phyloP scores from a whole-genome alignment of 257 asterid genomes.

The Mitragyna speciosa region DNA sequence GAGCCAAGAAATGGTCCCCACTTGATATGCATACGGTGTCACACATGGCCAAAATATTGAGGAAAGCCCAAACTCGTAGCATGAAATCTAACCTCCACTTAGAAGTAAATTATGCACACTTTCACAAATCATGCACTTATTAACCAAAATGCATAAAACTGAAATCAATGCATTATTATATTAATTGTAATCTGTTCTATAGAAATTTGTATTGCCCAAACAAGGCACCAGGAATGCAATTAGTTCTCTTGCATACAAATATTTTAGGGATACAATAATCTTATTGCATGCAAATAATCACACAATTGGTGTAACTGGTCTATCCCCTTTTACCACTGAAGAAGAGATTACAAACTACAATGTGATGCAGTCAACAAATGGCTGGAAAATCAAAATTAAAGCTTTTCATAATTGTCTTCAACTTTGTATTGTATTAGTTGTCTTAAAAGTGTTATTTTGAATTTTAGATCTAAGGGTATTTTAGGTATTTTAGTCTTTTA shows the following conservation, averaged over 20 bases:
- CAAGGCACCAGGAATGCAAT: background rate
- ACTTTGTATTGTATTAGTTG: no score
- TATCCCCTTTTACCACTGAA: background rate
- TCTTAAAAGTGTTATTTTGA: no score
- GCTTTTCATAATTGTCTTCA: no score
- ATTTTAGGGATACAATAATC: background rate
- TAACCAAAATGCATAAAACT: background rate
- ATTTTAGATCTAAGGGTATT: no score
- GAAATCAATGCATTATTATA: background rate
- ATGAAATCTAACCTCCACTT: background rate
- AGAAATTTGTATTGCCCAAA: background rate
- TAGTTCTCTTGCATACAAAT: background rate
- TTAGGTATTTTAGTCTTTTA: no score
- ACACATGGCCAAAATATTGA: background rate
- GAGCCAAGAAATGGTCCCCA: constrained; percentile 1
- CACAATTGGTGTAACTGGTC: background rate
- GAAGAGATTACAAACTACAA: background rate
- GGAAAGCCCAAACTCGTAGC: constrained; percentile 12
- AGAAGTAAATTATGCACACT: background rate
- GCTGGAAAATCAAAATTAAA: no score
- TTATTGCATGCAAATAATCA: background rate
- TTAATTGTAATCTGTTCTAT: background rate
- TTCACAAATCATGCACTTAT: background rate
- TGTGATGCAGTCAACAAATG: no score
- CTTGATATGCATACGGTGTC: background rate